Percentiles rank a stretch among this genome's conserved stretches.
Evolutionary conservation across 306 rosid genomes (phyloP).

Genomic region (Clitoria ternatea): DNA sequence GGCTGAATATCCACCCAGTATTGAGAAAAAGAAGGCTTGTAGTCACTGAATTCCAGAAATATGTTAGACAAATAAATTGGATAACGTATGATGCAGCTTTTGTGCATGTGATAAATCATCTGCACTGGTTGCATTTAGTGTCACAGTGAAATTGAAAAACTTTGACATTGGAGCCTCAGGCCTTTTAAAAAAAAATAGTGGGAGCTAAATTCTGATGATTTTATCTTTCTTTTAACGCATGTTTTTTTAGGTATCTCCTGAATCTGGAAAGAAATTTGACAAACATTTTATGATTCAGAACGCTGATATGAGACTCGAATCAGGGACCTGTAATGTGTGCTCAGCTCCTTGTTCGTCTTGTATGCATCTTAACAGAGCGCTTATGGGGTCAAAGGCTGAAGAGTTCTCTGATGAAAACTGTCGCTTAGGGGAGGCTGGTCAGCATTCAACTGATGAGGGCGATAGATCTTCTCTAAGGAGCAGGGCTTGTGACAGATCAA

Average conservation of each 20-base stretch:
- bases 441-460: conserved; percentile 43
- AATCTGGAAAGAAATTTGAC: conserved; percentile 36
- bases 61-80: background rate
- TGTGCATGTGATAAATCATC: background rate
- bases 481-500: conserved; percentile 44
- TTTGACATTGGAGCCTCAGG: background rate
- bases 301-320: conserved; percentile 62
- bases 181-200: background rate
- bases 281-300: conserved; percentile 45
- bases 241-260: conserved; percentile 44
- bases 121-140: background rate
- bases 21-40: background rate
- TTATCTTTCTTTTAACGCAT: conserved; percentile 18
- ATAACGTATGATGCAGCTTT: background rate
- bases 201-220: conserved; percentile 7
- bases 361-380: conserved; percentile 56
- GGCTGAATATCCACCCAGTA: background rate
- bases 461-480: conserved; percentile 46
- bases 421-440: conserved; percentile 48
- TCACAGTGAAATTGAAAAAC: background rate
- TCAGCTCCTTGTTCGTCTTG: conserved; percentile 85
- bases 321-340: conserved; percentile 80
- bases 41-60: background rate
- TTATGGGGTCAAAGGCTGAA: conserved; percentile 59
- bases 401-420: conserved; percentile 72